These are phyloP conservation scores for Melanogaster broomeanus DNA, from an alignment of 768 basidiomycete species.

Conservation along the genomic window DNA sequence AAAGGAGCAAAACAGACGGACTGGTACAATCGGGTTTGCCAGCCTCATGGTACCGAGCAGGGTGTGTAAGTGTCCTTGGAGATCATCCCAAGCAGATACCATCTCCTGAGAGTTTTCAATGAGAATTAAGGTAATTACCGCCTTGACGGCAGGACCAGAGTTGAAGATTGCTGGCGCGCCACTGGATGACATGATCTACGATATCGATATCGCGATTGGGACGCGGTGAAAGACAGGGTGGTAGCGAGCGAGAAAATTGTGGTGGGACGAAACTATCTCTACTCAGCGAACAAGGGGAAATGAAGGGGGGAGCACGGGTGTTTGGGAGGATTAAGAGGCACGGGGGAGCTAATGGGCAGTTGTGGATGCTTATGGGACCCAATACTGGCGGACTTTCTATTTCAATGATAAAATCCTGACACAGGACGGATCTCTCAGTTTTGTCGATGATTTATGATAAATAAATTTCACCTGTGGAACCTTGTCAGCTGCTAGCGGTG, in stretches of 20 bases:
- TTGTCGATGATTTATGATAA: neutral
- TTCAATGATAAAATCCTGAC: slow-evolving; percentile 5
- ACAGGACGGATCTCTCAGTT: slow-evolving; percentile 7
- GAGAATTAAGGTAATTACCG: slow-evolving; percentile 44
- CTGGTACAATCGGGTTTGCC: slow-evolving; percentile 41
- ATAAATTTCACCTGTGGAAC: neutral
- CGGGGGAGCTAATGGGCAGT: slow-evolving; percentile 5
- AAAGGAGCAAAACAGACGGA: slow-evolving; percentile 28
- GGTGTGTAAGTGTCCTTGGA: slow-evolving; percentile 45
- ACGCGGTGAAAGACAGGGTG: slow-evolving; percentile 10
- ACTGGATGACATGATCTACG: slow-evolving; percentile 11
- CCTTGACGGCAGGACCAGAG: slow-evolving; percentile 14
- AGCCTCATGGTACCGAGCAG: slow-evolving; percentile 44
- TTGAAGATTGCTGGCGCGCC: slow-evolving; percentile 21
- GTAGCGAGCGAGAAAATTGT: neutral
- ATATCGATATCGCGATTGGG: slow-evolving; percentile 11
- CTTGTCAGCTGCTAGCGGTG: slow-evolving; percentile 1
- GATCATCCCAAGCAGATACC: slow-evolving; percentile 47
- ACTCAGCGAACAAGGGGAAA: slow-evolving; percentile 8
- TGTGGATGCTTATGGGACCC: slow-evolving; percentile 15
- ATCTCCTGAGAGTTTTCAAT: slow-evolving; percentile 57
- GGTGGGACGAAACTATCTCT: neutral
- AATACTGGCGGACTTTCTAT: slow-evolving; percentile 16
- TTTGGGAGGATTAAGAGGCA: neutral
- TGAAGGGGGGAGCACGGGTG: slow-evolving; percentile 1